A percentile compares a stretch with the other conserved stretches of the same genome.
Evolutionary conservation across 768 basidiomycete species (phyloP).

Genomic region (Tulasnella sp.): DNA sequence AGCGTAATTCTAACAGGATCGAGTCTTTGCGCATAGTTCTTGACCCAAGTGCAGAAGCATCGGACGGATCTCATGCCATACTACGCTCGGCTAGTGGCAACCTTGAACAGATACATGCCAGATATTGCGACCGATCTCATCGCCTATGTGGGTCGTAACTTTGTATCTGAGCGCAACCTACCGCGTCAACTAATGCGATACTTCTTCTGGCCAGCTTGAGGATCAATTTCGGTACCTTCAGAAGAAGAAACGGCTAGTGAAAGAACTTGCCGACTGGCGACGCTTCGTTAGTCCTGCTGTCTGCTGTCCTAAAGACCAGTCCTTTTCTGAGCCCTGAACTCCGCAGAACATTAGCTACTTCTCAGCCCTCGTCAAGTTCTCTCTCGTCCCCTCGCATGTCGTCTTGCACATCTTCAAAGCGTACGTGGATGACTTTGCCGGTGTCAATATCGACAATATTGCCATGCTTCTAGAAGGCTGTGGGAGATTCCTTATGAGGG

Average conservation of each 20-base stretch:
- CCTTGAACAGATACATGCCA: constrained; percentile 83
- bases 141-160: constrained; percentile 47
- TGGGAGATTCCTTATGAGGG: constrained; percentile 80
- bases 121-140: constrained; percentile 81
- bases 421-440: constrained; percentile 89
- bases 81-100: constrained; percentile 83
- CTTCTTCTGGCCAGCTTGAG: constrained; percentile 51
- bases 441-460: constrained; percentile 86
- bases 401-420: constrained; percentile 96
- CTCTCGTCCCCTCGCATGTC: constrained; percentile 78
- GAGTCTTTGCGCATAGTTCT: constrained; percentile 41
- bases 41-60: constrained; percentile 75
- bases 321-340: neutral
- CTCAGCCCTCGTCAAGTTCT: constrained; percentile 92
- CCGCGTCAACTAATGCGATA: neutral
- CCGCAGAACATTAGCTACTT: constrained; percentile 76
- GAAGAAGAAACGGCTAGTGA: constrained; percentile 83
- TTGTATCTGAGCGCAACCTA: neutral
- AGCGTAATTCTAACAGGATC: constrained; percentile 4
- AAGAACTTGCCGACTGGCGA: constrained; percentile 70
- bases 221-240: constrained; percentile 96
- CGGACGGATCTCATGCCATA: constrained; percentile 86
- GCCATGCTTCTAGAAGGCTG: constrained; percentile 88
- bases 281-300: constrained; percentile 28
- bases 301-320: neutral